Percentiles rank a stretch among this genome's conserved stretches.
phyloP scores from a whole-genome alignment of 768 basidiomycete genomes.

The Tulasnella sp. region DNA sequence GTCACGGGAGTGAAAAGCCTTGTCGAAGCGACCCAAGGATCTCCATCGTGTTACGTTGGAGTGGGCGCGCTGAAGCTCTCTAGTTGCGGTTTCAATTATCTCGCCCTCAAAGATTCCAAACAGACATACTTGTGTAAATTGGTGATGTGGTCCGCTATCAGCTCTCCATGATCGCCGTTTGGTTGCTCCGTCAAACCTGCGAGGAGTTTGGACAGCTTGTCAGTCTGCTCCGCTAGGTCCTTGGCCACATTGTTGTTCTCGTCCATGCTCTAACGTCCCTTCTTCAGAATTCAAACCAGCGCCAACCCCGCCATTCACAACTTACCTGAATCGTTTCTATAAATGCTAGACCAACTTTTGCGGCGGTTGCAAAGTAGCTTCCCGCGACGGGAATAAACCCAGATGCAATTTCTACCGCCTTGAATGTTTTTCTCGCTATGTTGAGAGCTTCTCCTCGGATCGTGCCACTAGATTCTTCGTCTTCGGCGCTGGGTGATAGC shows the following conservation, averaged over 20 bases:
- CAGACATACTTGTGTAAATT: background rate
- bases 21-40: background rate
- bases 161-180: background rate
- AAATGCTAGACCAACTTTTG: background rate
- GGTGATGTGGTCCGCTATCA: background rate
- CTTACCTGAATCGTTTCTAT: background rate
- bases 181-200: background rate
- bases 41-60: background rate
- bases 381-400: background rate
- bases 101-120: background rate
- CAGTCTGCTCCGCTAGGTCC: background rate
- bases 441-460: background rate
- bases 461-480: background rate
- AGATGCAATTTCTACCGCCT: background rate
- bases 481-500: background rate
- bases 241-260: background rate
- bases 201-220: background rate
- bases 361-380: background rate
- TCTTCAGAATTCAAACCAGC: background rate
- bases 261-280: background rate
- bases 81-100: background rate
- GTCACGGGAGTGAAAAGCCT: background rate
- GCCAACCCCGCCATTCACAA: fast-evolving
- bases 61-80: background rate
- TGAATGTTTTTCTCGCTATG: background rate